Evolutionary conservation across 805 yeast genomes (phyloP), one percentile per base, ranked within the genome.

Genomic region (Phaffomyces thermotolerans): DNA sequence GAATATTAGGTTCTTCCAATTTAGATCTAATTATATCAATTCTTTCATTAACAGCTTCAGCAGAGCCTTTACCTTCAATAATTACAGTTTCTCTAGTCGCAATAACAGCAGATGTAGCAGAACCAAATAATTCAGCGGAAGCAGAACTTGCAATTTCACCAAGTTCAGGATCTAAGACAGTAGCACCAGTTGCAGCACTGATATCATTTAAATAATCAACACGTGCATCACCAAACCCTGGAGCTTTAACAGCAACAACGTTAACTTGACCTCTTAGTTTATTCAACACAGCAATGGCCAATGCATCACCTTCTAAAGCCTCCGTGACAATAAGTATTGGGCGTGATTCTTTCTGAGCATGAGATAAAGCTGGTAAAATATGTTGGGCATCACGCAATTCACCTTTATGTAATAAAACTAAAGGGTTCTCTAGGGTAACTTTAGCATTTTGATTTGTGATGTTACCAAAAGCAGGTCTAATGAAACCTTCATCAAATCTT

Each of bases 221-320:
- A 73, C 97, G 84, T 81, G 93, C 90, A 74, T 93, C 99, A 67
- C 98, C 99, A 61, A 91, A 93, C 42, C 99, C 99, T 59, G 99
- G 99, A 30, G 98, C 96, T 76, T 90, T 91, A 54, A 93, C 96
- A 56, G 93, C 95, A 64, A 93, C 85, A 48, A 93, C 97, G 69
- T 88, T 95, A 49, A 93, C 97, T 74, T 91, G 98, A 55, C 97
- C 97, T 73, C 97, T 85, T 63, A 93, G 78, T 73, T 93, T 93
- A 79, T 93, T 93, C 66, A 93, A 77, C 58, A 93, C 84, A 71
- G 98, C 89, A 52, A 97, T 97, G 56, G 98, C 98, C 50, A 93
- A 76, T 39, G 99, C 99, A 74, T 93, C 98, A 58, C 98, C 98
- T 58, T 91, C 98, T 48, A 93, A 75, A 60, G 87, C 97, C 73